These are phyloP conservation scores for Centaurea solstitialis DNA, from an alignment of 129 eudicot genomes.

Conservation along the genomic window DNA sequence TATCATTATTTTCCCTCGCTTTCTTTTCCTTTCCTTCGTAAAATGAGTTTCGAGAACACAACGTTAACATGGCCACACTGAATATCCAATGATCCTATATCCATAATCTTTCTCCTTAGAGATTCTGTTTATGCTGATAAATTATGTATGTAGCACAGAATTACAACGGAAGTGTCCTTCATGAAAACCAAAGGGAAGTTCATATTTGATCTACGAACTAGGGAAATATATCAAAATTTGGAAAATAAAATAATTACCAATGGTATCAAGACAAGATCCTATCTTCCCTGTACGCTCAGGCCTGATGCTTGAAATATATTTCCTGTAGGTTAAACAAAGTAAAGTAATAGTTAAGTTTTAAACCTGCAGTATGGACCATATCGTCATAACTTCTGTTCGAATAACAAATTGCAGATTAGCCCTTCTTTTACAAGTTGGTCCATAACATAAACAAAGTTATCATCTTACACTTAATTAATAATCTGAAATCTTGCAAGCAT, in stretches of 20 bases:
- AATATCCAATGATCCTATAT: neutral
- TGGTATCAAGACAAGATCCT: constrained; percentile 59
- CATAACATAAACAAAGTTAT: constrained; percentile 18
- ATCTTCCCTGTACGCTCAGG: constrained; percentile 64
- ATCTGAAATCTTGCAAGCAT: neutral
- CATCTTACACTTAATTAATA: constrained; percentile 10
- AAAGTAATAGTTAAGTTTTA: constrained; percentile 9
- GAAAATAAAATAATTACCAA: constrained; percentile 46
- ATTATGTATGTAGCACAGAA: too few species aligned
- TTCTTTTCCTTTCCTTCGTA: too few species aligned
- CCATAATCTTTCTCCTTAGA: neutral
- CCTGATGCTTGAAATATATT: constrained; percentile 82
- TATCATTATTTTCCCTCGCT: too few species aligned
- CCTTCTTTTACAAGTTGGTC: neutral
- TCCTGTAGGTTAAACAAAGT: constrained; percentile 51
- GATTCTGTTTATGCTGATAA: too few species aligned
- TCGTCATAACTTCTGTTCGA: constrained; percentile 1
- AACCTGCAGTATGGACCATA: neutral
- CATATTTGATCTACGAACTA: neutral
- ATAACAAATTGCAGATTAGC: neutral
- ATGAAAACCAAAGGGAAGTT: neutral
- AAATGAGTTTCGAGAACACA: too few species aligned
- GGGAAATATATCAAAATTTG: neutral
- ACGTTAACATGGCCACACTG: neutral
- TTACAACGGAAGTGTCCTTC: too few species aligned